These are phyloP conservation scores for Holtermannia corniformis DNA, from an alignment of 768 basidiomycete genomes.

Conservation along the genomic window DNA sequence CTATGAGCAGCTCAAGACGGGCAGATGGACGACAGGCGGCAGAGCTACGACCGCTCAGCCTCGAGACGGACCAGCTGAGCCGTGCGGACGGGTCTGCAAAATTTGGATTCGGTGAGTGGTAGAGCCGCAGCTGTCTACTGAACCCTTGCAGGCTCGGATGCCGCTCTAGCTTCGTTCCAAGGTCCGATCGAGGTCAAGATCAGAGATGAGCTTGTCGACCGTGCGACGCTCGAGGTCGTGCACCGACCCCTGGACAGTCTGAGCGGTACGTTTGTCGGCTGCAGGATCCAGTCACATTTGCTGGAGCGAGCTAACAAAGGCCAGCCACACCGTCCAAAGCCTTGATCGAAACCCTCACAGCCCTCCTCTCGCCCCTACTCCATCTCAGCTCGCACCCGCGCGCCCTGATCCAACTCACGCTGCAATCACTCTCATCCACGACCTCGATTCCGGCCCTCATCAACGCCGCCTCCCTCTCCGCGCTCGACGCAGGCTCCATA, in stretches of 20 bases:
- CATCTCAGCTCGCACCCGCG: constrained; percentile 41
- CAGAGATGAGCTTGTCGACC: constrained; percentile 42
- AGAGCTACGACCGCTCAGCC: constrained; percentile 27
- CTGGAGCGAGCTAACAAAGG: background rate
- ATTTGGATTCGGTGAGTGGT: constrained; percentile 40
- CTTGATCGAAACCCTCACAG: constrained; percentile 26
- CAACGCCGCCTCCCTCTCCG: constrained; percentile 40
- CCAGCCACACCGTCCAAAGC: constrained; percentile 40
- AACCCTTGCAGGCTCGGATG: constrained; percentile 28
- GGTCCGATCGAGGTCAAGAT: constrained; percentile 44
- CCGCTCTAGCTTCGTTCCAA: constrained; percentile 39
- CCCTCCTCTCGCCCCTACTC: constrained; percentile 38
- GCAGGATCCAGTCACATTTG: background rate
- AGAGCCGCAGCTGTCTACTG: background rate
- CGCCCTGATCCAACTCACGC: constrained; percentile 42
- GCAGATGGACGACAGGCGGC: constrained; percentile 24
- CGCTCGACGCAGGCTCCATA: constrained; percentile 38
- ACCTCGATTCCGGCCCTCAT: constrained; percentile 14
- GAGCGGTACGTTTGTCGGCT: constrained; percentile 29
- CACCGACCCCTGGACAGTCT: constrained; percentile 41
- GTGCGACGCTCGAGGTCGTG: constrained; percentile 42
- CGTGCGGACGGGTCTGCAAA: constrained; percentile 43
- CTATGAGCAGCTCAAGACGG: constrained; percentile 7
- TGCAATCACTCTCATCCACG: constrained; percentile 41
- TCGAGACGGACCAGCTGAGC: constrained; percentile 34